phyloP scores from a whole-genome alignment of 495 filamentous ascomycete genomes.

The Paragyromitra xinjiangensis region DNA sequence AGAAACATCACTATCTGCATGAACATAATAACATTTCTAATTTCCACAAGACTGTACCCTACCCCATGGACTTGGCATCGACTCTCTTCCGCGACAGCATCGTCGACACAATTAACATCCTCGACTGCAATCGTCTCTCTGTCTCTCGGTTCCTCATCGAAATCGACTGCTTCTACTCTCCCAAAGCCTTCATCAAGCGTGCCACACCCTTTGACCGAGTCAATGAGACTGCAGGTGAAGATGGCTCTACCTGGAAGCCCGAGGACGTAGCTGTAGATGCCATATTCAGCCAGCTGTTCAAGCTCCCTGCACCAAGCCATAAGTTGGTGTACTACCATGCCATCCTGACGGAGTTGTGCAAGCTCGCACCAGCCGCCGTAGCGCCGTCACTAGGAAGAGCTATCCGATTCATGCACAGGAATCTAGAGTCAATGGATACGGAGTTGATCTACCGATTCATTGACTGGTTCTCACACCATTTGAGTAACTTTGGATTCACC shows the following conservation, averaged over 20 bases:
- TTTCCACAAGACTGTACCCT: constrained; percentile 74
- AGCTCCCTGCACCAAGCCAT: constrained; percentile 86
- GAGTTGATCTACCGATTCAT: constrained; percentile 88
- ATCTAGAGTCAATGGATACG: constrained; percentile 80
- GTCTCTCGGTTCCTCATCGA: constrained; percentile 91
- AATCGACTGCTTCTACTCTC: constrained; percentile 90
- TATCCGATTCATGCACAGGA: constrained; percentile 88
- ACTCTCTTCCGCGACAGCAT: constrained; percentile 84
- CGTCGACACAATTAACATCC: constrained; percentile 90
- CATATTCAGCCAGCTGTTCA: constrained; percentile 92
- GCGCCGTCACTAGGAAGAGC: constrained; percentile 94
- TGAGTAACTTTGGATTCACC: constrained; percentile 98
- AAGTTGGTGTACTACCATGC: constrained; percentile 97
- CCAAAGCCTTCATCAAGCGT: constrained; percentile 87
- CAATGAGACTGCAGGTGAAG: constrained; percentile 72
- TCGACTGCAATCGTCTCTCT: constrained; percentile 89
- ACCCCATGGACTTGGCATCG: constrained; percentile 75
- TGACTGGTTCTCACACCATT: constrained; percentile 97
- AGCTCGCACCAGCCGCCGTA: constrained; percentile 92
- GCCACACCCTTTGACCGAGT: constrained; percentile 91
- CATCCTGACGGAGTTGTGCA: constrained; percentile 92
- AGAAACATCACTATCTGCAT: constrained; percentile 19
- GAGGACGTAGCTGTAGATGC: constrained; percentile 98
- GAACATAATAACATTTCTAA: constrained; percentile 20
- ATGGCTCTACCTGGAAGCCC: constrained; percentile 89